phyloP scores from a whole-genome alignment of 1,284 basidiomycete genomes.

The Moesziomyces parantarcticus region DNA sequence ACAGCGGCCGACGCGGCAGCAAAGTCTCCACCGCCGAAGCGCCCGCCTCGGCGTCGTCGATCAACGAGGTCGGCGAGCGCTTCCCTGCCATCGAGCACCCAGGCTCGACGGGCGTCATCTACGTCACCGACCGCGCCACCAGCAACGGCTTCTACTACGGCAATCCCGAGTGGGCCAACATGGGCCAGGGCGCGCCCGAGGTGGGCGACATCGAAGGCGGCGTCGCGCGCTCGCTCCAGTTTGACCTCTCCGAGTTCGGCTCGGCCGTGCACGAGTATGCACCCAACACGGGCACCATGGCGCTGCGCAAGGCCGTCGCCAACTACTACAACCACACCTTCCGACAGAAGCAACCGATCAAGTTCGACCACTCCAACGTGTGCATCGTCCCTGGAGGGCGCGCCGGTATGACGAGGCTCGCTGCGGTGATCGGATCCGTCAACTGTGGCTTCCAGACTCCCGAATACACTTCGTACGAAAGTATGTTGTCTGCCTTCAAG shows the following conservation, averaged over 20 bases:
- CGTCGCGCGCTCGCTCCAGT: conserved; percentile 74
- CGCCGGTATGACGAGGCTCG: conserved; percentile 86
- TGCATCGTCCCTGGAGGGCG: conserved; percentile 92
- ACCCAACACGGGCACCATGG: conserved; percentile 89
- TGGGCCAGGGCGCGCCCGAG: conserved; percentile 60
- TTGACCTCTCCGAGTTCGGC: conserved; percentile 73
- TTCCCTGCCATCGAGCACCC: conserved; percentile 65
- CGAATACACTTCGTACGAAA: conserved; percentile 78
- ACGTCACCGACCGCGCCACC: conserved; percentile 58
- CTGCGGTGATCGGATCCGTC: conserved; percentile 86
- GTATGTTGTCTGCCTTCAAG: conserved; percentile 87
- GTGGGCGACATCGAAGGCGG: conserved; percentile 80
- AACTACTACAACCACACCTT: conserved; percentile 80
- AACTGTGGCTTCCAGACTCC: conserved; percentile 77
- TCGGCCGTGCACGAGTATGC: conserved; percentile 82
- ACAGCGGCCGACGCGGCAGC: conserved; percentile 30
- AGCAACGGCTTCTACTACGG: conserved; percentile 58
- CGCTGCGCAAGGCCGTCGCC: conserved; percentile 61
- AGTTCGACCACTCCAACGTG: conserved; percentile 87
- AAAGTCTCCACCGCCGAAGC: conserved; percentile 14
- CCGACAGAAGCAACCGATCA: conserved; percentile 79
- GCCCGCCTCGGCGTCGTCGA: not conserved
- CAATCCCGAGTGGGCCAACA: conserved; percentile 48
- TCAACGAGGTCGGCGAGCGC: conserved; percentile 17
- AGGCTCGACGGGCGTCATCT: conserved; percentile 73